These are phyloP conservation scores for Hansfordia pulvinata DNA, from an alignment of 2,329 filamentous ascomycete genomes.

Conservation along the genomic window DNA sequence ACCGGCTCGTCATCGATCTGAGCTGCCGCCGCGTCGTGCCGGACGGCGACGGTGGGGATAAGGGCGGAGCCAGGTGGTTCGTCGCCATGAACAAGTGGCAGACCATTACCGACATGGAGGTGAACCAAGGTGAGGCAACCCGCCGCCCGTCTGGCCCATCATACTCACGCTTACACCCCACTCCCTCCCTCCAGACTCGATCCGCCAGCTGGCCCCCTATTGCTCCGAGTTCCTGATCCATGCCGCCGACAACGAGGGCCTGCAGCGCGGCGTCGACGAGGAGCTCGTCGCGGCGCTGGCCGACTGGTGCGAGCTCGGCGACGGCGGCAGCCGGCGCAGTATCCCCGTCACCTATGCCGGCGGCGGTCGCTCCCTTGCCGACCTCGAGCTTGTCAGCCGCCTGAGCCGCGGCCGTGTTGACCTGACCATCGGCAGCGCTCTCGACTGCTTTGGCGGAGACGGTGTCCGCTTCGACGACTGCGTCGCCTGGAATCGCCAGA, in stretches of 20 bases:
- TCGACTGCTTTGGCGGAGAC: slow-evolving; percentile 88
- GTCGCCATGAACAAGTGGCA: slow-evolving; percentile 99
- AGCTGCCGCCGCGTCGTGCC: slow-evolving; percentile 79
- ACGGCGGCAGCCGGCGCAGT: no score
- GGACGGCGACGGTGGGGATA: no score
- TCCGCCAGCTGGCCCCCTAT: slow-evolving; percentile 70
- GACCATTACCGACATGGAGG: slow-evolving; percentile 90
- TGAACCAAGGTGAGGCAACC: slow-evolving; percentile 56
- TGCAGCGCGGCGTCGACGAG: slow-evolving; percentile 85
- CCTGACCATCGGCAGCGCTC: slow-evolving; percentile 86
- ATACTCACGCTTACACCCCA: neutral
- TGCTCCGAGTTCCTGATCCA: slow-evolving; percentile 97
- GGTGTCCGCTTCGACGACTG: slow-evolving; percentile 84
- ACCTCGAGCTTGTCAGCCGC: slow-evolving; percentile 68
- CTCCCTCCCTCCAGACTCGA: slow-evolving; percentile 47
- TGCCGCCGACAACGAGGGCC: slow-evolving; percentile 88
- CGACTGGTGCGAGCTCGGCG: slow-evolving; percentile 81
- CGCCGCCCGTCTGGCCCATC: slow-evolving; percentile 1
- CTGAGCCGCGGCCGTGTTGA: slow-evolving; percentile 76
- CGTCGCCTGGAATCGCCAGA: slow-evolving; percentile 71
- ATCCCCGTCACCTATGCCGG: slow-evolving; percentile 96
- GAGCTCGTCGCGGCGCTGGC: slow-evolving; percentile 64
- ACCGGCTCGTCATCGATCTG: slow-evolving; percentile 84
- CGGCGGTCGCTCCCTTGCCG: slow-evolving; percentile 70
- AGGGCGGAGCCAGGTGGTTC: slow-evolving; percentile 63